Base-by-base conservation (phyloP, 768 basidiomycete genomes). In the Suillus subalutaceus region DNA sequence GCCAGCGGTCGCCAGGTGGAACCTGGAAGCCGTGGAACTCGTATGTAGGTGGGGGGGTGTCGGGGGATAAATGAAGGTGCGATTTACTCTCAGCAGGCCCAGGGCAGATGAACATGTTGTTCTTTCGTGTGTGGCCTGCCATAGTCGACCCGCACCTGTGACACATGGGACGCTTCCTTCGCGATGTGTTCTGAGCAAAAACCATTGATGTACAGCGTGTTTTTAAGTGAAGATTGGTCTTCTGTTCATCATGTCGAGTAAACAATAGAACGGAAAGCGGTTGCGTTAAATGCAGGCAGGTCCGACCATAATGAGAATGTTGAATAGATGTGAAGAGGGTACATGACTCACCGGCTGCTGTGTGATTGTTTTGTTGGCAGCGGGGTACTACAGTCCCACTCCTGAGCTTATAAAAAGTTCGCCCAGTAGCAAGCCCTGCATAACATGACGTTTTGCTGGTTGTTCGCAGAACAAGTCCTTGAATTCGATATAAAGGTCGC, bases 111-210 rank as follows among this genome's bases (percentile, higher is more conserved):
- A 77, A 62, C 30, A 60, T 68, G 59, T 77, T 77, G 48, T 73
- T 74, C 66, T 70, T 74, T 46, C 77, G 76, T 61, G 66, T 75
- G 50, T 77, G 76, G 18, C 76, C 76, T 53, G 76, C 76, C 76
- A 77, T 77, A 46, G 70, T 71, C 23, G 67, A 70, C 44, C 76
- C 74, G 48, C 76, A 77, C 63, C 67, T 79, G 70, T 78, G 77
- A 44, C 76, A 77, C 61, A 76, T 77, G 46, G 76, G 76, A n/a
- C 76, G 77, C 65, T 63, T 78, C 64, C 76, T 77, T 30, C 69
- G 48, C 59, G 59, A 60, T 41, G 59, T 44, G 20, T 30, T 26
- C 18, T 43, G 59, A 6, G 59, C 26, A 13, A 60, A 60, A 60
- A 60, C 59, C 59, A 60, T 60, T 30, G 26, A 41, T 60, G 41